A percentile compares a stretch with the other conserved stretches of the same genome.
Evolutionary conservation across 345 rosid species (phyloP).

Genomic region (Citrus inodora): DNA sequence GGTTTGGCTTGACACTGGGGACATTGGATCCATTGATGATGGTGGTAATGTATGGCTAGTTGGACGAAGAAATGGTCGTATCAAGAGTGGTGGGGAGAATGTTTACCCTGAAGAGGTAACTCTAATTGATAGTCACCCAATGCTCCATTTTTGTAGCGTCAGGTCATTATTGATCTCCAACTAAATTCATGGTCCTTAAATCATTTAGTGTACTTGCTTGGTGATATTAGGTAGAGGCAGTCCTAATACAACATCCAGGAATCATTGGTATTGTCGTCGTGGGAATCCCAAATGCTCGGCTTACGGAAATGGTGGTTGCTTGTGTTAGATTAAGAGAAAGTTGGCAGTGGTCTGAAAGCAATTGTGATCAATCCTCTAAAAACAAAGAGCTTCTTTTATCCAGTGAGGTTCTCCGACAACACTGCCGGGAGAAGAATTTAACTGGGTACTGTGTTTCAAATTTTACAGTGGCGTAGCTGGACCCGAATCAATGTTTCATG

Average conservation of each 20-base stretch:
- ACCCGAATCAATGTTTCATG: not conserved
- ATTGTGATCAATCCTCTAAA: not conserved
- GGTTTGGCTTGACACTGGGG: conserved; percentile 84
- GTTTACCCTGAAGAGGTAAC: conserved; percentile 87
- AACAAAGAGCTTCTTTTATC: conserved; percentile 32
- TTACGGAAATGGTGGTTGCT: conserved; percentile 74
- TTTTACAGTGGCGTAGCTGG: not conserved
- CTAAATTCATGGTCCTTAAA: not conserved
- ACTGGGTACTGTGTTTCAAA: conserved; percentile 40
- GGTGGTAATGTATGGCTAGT: conserved; percentile 71
- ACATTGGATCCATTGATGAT: conserved; percentile 58
- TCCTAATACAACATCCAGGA: conserved; percentile 60
- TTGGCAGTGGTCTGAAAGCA: conserved; percentile 60
- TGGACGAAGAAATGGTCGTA: conserved; percentile 66
- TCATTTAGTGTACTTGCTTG: conserved; percentile 5
- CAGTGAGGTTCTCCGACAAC: conserved; percentile 41
- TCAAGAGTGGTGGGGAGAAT: conserved; percentile 87
- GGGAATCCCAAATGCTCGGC: conserved; percentile 58
- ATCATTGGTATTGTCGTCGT: conserved; percentile 46
- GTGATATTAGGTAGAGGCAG: conserved; percentile 53
- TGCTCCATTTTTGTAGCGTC: not conserved
- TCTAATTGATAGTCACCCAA: not conserved
- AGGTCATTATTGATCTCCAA: not conserved
- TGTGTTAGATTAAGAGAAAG: conserved; percentile 52
- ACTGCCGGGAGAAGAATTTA: conserved; percentile 51